Evolutionary conservation across 192 early-diverging fungal genomes (phyloP).

Genomic region (Linnemannia exigua): DNA sequence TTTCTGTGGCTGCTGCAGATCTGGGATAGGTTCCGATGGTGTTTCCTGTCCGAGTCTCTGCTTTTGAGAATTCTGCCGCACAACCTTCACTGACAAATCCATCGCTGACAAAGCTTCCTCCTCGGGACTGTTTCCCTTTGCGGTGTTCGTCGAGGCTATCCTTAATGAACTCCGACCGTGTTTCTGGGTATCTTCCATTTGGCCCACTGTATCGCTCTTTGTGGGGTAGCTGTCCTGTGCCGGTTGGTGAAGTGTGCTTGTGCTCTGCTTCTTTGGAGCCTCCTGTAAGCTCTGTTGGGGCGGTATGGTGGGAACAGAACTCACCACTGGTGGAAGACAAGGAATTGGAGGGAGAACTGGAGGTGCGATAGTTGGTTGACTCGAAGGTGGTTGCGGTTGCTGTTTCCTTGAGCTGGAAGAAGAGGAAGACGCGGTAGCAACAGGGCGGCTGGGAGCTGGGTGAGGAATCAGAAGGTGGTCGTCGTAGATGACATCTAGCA

Average conservation of each 20-base stretch:
- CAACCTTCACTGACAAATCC: no score
- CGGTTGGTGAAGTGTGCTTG: neutral
- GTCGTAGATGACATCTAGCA: conserved; percentile 26
- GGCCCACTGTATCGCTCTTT: neutral
- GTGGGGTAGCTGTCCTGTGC: no score
- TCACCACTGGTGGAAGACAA: neutral
- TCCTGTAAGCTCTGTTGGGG: neutral
- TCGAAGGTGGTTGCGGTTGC: neutral
- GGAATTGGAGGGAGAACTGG: neutral
- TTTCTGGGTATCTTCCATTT: neutral
- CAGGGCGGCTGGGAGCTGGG: neutral
- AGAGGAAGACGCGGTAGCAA: neutral
- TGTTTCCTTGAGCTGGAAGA: neutral
- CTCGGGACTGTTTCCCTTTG: no score
- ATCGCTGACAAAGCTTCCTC: no score
- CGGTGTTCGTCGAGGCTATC: no score
- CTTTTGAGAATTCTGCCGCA: no score
- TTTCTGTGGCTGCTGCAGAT: neutral
- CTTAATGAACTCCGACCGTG: neutral
- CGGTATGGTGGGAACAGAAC: neutral
- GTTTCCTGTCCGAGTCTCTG: neutral
- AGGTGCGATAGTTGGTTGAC: neutral
- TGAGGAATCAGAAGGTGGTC: neutral
- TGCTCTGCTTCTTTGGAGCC: neutral
- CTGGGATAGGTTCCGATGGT: neutral